Evolutionary conservation across 208 protist genomes (phyloP).

Genomic region (Wallacemonas collosoma): DNA sequence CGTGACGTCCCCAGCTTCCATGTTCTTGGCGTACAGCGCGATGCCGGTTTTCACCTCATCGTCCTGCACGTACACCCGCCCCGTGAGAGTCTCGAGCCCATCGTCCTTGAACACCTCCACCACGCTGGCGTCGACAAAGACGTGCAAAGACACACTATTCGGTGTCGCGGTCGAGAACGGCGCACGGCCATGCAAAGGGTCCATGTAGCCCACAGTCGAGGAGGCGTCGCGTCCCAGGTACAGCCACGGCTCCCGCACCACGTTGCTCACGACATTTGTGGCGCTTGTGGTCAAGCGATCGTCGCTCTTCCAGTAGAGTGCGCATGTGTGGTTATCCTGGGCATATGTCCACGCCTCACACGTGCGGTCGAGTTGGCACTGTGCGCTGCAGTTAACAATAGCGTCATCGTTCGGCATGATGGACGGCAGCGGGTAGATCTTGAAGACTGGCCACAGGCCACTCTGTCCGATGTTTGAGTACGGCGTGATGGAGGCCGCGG

Average conservation of each 20-base stretch:
- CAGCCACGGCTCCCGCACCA: constrained; percentile 36
- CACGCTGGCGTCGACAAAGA: constrained; percentile 43
- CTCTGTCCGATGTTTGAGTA: constrained; percentile 22
- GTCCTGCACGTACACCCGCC: constrained; percentile 32
- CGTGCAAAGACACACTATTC: constrained; percentile 29
- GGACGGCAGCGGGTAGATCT: constrained; percentile 22
- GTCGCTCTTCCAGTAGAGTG: constrained; percentile 41
- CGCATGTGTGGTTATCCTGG: constrained; percentile 21
- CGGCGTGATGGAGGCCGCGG: constrained; percentile 11
- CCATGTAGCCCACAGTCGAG: constrained; percentile 31
- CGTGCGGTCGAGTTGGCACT: constrained; percentile 34
- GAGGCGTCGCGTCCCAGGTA: constrained; percentile 34
- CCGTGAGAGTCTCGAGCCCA: constrained; percentile 43
- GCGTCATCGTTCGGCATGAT: constrained; percentile 1
- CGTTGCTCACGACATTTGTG: constrained; percentile 27
- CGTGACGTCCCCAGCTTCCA: constrained; percentile 22
- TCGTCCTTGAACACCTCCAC: constrained; percentile 56
- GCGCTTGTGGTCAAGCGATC: constrained; percentile 5
- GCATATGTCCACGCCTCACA: constrained; percentile 44
- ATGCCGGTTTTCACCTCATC: constrained; percentile 27
- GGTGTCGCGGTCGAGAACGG: constrained; percentile 27
- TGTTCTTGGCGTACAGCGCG: constrained; percentile 37
- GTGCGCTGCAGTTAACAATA: constrained; percentile 30
- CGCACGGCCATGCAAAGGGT: constrained; percentile 35
- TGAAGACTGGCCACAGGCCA: constrained; percentile 24